Percentiles rank a stretch among this genome's conserved stretches.
phyloP scores from a whole-genome alignment of 768 basidiomycete species.

The Sporobolomyces phaffii region DNA sequence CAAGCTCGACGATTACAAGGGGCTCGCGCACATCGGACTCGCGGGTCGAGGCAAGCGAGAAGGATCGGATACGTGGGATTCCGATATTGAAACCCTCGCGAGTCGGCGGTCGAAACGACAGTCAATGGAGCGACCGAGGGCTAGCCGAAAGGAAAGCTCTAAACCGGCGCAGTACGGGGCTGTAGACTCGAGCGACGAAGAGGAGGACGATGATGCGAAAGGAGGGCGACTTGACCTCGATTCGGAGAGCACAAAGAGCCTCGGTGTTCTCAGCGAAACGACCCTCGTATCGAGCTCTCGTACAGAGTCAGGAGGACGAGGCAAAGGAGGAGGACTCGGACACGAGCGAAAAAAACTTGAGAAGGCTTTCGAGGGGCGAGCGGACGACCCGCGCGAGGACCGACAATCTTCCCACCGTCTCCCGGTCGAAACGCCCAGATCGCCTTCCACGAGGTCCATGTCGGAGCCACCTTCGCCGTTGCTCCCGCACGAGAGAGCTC shows the following conservation, averaged over 20 bases:
- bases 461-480: no score
- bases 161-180: slow-evolving; percentile 18
- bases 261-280: slow-evolving; percentile 8
- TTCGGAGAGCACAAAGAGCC: not conserved
- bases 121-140: not conserved
- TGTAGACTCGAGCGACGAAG: not conserved
- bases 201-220: not conserved
- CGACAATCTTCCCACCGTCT: no score
- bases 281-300: slow-evolving; percentile 2
- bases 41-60: no score
- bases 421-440: no score
- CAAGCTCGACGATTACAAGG: no score
- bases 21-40: no score
- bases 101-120: not conserved
- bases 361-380: not conserved
- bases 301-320: not conserved
- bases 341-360: not conserved
- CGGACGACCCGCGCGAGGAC: no score
- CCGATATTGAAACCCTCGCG: slow-evolving; percentile 14
- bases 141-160: not conserved
- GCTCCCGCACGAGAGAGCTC: no score
- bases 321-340: not conserved
- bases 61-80: slow-evolving; percentile 10
- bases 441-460: no score
- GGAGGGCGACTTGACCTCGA: not conserved